A percentile compares a stretch with the other conserved stretches of the same genome.
Conservation (phyloP, 768 basidiomycete species). For the Psilocybe sp. region DNA sequence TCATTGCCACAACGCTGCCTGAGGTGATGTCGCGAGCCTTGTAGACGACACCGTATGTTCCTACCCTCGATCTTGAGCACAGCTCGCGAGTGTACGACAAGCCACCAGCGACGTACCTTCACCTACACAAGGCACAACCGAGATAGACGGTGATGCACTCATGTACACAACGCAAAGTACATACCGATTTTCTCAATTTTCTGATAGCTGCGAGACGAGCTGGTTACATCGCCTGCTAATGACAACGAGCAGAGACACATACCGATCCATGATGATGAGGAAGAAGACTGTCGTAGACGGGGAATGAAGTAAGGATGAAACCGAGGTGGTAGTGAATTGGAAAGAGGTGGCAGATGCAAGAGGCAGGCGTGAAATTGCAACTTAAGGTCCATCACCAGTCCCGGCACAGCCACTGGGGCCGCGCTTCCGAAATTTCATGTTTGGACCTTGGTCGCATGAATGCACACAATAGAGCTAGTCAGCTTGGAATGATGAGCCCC, state of each 20-base stretch:
- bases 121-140: constrained; percentile 30
- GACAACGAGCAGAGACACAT: neutral
- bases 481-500: too few species aligned
- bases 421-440: too few species aligned
- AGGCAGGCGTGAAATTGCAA: neutral
- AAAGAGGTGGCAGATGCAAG: neutral
- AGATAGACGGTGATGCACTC: constrained; percentile 13
- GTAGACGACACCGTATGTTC: constrained; percentile 98
- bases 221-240: neutral
- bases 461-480: too few species aligned
- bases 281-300: neutral
- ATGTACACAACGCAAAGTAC: constrained; percentile 32
- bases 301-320: neutral
- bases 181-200: constrained; percentile 98
- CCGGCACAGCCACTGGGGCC: neutral
- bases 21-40: constrained; percentile 84
- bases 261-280: constrained; percentile 42
- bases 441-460: too few species aligned
- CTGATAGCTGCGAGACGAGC: constrained; percentile 64
- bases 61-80: constrained; percentile 40
- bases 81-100: neutral
- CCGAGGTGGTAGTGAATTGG: neutral
- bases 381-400: neutral
- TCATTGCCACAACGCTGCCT: constrained; percentile 88
- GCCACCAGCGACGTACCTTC: constrained; percentile 39